phyloP scores from a whole-genome alignment of 257 asterid genomes.

The Ocimum tenuiflorum region DNA sequence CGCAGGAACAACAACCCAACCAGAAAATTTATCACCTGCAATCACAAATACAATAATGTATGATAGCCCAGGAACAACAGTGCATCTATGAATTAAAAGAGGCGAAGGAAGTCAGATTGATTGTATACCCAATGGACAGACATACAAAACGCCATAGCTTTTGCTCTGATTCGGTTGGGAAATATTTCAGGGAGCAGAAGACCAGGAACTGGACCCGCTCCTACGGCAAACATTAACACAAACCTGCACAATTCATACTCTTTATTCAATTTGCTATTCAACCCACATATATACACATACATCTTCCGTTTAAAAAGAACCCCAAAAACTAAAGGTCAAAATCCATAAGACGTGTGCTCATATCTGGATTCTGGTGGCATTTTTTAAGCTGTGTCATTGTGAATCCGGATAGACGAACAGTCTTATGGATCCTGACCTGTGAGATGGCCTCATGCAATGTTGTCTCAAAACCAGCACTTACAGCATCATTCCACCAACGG shows the following conservation, averaged over 20 bases:
- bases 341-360: no score
- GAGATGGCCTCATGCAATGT: no score
- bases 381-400: no score
- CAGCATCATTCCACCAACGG: slow-evolving; percentile 78
- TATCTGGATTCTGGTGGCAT: no score
- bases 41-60: no score
- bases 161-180: slow-evolving; percentile 72
- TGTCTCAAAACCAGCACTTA: slow-evolving; percentile 45
- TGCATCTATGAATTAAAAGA: not conserved
- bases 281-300: no score
- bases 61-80: no score
- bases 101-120: slow-evolving; percentile 6
- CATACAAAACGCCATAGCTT: slow-evolving; percentile 90
- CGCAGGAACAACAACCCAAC: slow-evolving; percentile 83
- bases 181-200: slow-evolving; percentile 82
- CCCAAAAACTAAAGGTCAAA: no score
- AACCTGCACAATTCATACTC: slow-evolving; percentile 46
- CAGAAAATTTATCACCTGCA: slow-evolving; percentile 65
- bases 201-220: slow-evolving; percentile 93
- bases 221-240: slow-evolving; percentile 74
- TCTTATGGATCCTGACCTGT: no score
- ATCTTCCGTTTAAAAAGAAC: no score
- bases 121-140: slow-evolving; percentile 89
- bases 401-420: no score
- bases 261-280: not conserved